Base-by-base conservation (phyloP, 75 land plant species). In the Sequoia sempervirens region DNA sequence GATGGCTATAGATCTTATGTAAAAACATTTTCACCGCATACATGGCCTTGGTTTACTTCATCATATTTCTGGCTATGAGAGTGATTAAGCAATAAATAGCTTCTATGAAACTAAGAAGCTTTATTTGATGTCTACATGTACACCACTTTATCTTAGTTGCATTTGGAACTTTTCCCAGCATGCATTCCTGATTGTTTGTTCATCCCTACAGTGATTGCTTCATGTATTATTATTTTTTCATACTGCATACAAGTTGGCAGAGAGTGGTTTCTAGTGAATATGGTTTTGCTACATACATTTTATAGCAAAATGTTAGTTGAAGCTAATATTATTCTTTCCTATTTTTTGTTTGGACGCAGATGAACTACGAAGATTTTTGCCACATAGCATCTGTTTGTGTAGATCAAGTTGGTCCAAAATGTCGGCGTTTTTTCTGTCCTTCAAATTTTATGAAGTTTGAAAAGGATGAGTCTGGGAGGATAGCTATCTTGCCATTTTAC, bases 381-480 rank as follows among this genome's bases (percentile, higher is more conserved):
- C 96, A 94, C 84, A 97, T 97, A 84, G 98, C 99, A 61, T 91
- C 99, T 75, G 90, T 96, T 14, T 97, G 99, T 84, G 88, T 95
- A 38, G 96, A 96, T 80, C 99, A 97, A 87, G 92, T 97, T 83
- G 99, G 99, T 30, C 91, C 93, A 78, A 97, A 96, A 86, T 97
- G 98, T 83, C 83, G 92, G 69, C 91, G 95, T 3, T 97, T 97
- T 84, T 97, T 96, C 83, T 93, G 99, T 73, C 98, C 99, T 43
- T 97, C 98, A 61, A 97, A 97, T 87, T 97, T 97, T 78, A 93
- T 97, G 96, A 97, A 97, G 90, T 97, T 97, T 90, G 99, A 97
- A 88, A 97, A 97, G 84, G 99, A 97, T 87, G 99, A 97, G 84
- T 92, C 88, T 68, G 99, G 98, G 80, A 89, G 98, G 82, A 97